phyloP scores from a whole-genome alignment of 768 basidiomycete species.

The Dendrothele bispora region DNA sequence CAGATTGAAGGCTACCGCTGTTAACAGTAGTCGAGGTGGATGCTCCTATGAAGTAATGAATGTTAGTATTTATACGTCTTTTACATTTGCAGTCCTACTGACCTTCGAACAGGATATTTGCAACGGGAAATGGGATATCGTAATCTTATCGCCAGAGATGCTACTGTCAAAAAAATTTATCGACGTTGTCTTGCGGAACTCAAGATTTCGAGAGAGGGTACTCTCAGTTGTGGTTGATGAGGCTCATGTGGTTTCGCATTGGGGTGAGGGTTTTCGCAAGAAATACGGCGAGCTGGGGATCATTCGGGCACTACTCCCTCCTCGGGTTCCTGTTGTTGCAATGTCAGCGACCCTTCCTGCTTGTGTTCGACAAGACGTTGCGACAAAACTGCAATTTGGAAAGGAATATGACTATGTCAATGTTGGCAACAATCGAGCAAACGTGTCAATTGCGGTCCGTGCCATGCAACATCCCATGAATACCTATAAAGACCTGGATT shows the following conservation, averaged over 20 bases:
- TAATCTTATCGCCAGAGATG: conserved; percentile 28
- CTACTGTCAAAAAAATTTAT: conserved; percentile 23
- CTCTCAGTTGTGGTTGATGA: conserved; percentile 27
- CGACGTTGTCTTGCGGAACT: conserved; percentile 19
- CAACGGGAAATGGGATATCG: conserved; percentile 18
- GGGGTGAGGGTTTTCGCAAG: conserved; percentile 28
- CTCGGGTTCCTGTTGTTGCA: conserved; percentile 13
- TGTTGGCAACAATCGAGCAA: too few relatives aligned
- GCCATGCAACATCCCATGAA: conserved; percentile 31
- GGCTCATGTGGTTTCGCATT: conserved; percentile 29
- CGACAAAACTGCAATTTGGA: conserved; percentile 9
- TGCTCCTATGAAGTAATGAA: conserved; percentile 12
- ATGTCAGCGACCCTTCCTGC: conserved; percentile 20
- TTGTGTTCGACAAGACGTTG: conserved; percentile 13
- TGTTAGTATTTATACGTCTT: conserved; percentile 3
- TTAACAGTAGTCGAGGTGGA: conserved; percentile 21
- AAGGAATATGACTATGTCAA: conserved; percentile 11
- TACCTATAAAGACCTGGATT: conserved; percentile 31
- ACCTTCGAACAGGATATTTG: conserved; percentile 8
- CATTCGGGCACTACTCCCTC: conserved; percentile 21
- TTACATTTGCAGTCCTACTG: too few relatives aligned
- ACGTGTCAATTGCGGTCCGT: too few relatives aligned
- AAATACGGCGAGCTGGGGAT: conserved; percentile 20
- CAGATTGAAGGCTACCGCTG: conserved; percentile 17
- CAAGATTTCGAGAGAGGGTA: conserved; percentile 13